Base-by-base conservation (phyloP, 192 early-diverging fungal species). In the Backusella morwellensis region DNA sequence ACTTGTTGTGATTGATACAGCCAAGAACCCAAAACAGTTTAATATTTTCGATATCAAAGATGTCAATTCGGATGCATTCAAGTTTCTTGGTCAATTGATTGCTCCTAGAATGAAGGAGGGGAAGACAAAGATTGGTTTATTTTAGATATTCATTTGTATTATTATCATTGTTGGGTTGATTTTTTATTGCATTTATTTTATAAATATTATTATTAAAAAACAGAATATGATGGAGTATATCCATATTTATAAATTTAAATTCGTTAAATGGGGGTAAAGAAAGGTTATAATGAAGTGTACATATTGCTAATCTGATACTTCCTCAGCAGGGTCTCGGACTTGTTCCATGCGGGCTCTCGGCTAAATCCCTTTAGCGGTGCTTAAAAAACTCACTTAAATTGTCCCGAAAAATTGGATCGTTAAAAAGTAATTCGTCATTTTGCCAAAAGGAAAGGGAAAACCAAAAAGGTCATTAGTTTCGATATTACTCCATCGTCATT, bases 21-120 rank as follows among this genome's bases (percentile, higher is more conserved):
- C 85, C 35, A 83, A 40, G 29, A 89, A 92, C 78, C 83, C 81
- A 36, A 92, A 92, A 70, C 76, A 88, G 41, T 82, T 88, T 41
- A 90, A 85, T 26, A 74, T 94, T 1, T 86, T 93, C 63, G 88
- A 91, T 68, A 83, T 88, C 4, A 84, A 86, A 34, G 92, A 91
- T 54, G 85, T 90, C 42, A 83, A 89, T 29, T 72, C 78, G n/a
- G 89, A 92, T 75, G 70, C 90, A 0, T 83, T 89, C 75, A 76
- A 71, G 6, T 84, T 94, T 71, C 69, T 88, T 52, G 83, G 78
- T 17, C 68, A 42, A 19, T 66, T 76, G 35, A 68, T 81, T 41
- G 68, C 73, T 6, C 52, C 74, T 23, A 66, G 76, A 56, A 69
- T 82, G 72, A 73, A 82, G 44, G 54, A 75, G 0, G 76, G 77